A percentile compares a stretch with the other conserved stretches of the same genome.
phyloP scores from a whole-genome alignment of 2,329 filamentous ascomycete species.

The Colletotrichum higginsianum region DNA sequence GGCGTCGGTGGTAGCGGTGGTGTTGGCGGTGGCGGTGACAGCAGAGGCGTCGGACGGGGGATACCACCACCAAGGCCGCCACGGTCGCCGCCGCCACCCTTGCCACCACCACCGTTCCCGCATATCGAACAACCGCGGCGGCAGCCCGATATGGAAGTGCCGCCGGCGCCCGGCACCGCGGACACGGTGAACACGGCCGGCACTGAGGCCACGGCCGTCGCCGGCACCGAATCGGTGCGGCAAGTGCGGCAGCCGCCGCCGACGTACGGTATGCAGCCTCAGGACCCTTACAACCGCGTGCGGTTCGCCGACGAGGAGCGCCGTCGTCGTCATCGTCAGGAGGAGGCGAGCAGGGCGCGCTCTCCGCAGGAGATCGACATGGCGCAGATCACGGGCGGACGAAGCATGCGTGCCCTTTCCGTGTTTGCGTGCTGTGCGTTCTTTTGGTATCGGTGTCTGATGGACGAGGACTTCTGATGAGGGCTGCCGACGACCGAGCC shows the following conservation, averaged over 20 bases:
- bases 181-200: constrained; percentile 5
- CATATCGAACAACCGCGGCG: constrained; percentile 17
- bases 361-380: constrained; percentile 21
- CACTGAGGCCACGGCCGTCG: constrained; percentile 17
- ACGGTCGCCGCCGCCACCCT: background rate
- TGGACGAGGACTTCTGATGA: constrained; percentile 38
- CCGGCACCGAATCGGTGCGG: constrained; percentile 8
- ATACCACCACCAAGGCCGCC: constrained; percentile 1
- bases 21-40: background rate
- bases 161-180: constrained; percentile 7
- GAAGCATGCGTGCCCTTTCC: constrained; percentile 19
- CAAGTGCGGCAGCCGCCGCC: constrained; percentile 25
- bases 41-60: background rate
- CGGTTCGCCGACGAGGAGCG: constrained; percentile 33
- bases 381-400: constrained; percentile 27
- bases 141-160: constrained; percentile 11
- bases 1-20: background rate
- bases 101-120: constrained; percentile 3
- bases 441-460: constrained; percentile 39
- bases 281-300: constrained; percentile 30
- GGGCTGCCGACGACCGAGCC: background rate
- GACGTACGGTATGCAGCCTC: constrained; percentile 21
- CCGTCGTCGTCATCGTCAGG: constrained; percentile 1
- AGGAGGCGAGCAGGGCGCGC: background rate
- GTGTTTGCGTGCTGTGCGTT: constrained; percentile 38